phyloP scores from a whole-genome alignment of 176 grass and related monocot genomes.

The Puya raimondii region DNA sequence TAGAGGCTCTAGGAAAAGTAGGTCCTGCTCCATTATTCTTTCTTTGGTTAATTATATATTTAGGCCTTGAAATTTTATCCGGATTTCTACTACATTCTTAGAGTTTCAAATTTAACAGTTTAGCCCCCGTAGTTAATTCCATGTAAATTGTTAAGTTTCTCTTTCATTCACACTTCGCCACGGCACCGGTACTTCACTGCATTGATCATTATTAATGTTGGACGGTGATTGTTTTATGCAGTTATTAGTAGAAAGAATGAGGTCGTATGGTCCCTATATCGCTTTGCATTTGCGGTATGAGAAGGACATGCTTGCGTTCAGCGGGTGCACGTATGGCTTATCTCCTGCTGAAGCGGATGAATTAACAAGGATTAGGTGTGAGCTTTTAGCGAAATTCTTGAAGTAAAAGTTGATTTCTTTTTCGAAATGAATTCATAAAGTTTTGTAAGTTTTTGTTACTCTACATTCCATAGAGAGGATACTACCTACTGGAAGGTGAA shows the following conservation, averaged over 20 bases:
- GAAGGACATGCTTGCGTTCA: conserved; percentile 99
- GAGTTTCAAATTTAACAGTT: no score
- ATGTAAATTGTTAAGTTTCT: neutral
- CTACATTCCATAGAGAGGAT: conserved; percentile 46
- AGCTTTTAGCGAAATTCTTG: neutral
- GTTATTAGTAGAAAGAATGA: conserved; percentile 94
- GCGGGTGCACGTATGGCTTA: conserved; percentile 87
- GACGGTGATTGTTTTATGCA: conserved; percentile 17
- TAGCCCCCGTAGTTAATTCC: no score
- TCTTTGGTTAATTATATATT: no score
- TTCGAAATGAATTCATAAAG: neutral
- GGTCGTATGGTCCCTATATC: conserved; percentile 70
- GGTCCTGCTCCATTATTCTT: neutral
- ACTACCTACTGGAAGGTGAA: conserved; percentile 91
- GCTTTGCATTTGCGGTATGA: conserved; percentile 97
- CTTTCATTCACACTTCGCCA: neutral
- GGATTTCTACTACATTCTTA: no score
- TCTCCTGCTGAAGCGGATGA: conserved; percentile 75
- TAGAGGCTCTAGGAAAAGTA: conserved; percentile 86
- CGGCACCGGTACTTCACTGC: neutral
- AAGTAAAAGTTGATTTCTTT: neutral
- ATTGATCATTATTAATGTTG: neutral
- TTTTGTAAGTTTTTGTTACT: neutral
- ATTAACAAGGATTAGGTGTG: conserved; percentile 65
- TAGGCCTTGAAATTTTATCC: no score